Conservation (phyloP, 306 rosid genomes). For the Prosopis cineraria region DNA sequence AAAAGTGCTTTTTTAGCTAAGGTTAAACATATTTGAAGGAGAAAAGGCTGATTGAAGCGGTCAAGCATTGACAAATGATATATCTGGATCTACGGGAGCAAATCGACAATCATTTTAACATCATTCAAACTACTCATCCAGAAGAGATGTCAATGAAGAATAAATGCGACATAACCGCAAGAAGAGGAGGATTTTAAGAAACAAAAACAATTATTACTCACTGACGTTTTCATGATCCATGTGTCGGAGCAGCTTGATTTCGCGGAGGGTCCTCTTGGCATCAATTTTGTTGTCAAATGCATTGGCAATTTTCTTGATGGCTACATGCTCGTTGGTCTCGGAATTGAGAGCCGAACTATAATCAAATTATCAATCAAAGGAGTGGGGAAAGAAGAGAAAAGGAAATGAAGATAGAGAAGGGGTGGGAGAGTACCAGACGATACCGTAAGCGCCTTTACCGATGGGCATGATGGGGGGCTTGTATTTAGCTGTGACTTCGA, state of each 20-base stretch:
- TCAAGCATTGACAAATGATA: background rate
- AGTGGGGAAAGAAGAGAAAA: background rate
- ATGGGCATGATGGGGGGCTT: constrained; percentile 94
- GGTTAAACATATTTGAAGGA: background rate
- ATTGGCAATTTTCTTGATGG: constrained; percentile 94
- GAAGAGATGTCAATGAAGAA: background rate
- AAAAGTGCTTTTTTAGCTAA: background rate
- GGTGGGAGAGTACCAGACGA: constrained; percentile 67
- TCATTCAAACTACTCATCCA: background rate
- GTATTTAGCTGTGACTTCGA: constrained; percentile 91
- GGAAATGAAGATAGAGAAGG: background rate
- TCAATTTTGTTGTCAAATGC: constrained; percentile 93
- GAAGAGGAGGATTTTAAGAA: background rate
- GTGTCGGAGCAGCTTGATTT: constrained; percentile 94
- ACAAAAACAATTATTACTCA: constrained; percentile 6
- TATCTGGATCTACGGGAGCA: background rate
- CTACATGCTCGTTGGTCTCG: constrained; percentile 90
- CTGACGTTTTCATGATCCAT: constrained; percentile 94
- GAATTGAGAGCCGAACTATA: constrained; percentile 88
- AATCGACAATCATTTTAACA: background rate
- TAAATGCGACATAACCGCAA: background rate
- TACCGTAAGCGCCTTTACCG: constrained; percentile 94
- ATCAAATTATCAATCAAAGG: background rate
- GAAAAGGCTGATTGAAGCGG: background rate
- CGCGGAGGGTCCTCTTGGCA: constrained; percentile 95